Base-by-base conservation (phyloP, 345 rosid species). In the Euphorbia peplus region DNA sequence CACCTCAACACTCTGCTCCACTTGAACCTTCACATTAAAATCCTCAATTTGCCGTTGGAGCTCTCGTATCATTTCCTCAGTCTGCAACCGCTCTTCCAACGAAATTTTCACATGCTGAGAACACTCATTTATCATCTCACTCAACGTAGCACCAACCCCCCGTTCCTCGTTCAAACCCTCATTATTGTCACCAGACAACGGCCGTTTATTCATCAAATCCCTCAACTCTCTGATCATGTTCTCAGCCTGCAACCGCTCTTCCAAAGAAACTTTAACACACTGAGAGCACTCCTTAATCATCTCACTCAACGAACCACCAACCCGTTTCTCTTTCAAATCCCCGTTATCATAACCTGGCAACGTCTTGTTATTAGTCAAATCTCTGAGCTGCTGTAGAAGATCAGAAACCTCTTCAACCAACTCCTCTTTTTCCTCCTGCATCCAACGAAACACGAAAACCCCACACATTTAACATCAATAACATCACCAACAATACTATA, bases 11-110 rank as follows among this genome's bases (percentile, higher is more conserved):
- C 76, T 66, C 76, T 82, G 85, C 13, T 67, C 73, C 50, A 59
- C 75, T 67, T 72, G 72, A 64, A 85, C 64, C 78, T 81, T 88
- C 25, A 73, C 51, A 67, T 84, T 81, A 63, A 89, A 89, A 67
- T 80, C 85, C 63, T 83, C 84, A 71, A 89, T 89, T 76, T 88
- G 86, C 37, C 25, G 77, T 71, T 83, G 83, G 24, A 88, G 85
- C 73, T 79, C 83, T 60, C 53, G 78, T 53, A 83, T 64, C 0
- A 71, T 67, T 66, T 57, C 82, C 70, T 88, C 89, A 68, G 50
- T 75, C 69, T 55, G 85, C 26, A 66, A 68, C 56, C 72, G 61
- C 74, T 84, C 86, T 79, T 82, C 86, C 48, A 71, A 39, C 7
- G 80, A 84, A 61, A 47, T 74, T 68, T 73, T 70, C 19, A 84